These are phyloP conservation scores for Pythium rishiriense DNA, from an alignment of 352 stramenopile species.

Conservation along the genomic window DNA sequence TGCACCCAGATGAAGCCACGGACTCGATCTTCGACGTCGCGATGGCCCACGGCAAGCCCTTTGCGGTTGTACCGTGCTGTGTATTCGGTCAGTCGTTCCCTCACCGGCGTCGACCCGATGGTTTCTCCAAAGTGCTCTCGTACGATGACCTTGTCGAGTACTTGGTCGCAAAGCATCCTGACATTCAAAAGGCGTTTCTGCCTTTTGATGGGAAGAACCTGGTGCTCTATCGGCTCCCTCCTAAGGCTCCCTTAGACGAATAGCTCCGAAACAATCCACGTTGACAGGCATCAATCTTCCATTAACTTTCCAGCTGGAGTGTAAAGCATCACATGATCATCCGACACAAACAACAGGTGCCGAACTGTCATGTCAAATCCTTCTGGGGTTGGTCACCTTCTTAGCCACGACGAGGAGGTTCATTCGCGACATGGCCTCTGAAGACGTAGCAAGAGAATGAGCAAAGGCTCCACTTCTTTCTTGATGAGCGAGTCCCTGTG, in stretches of 20 bases:
- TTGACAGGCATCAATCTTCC: too few relatives aligned
- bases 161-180: constrained; percentile 62
- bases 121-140: constrained; percentile 57
- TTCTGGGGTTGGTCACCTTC: background rate
- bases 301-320: too few relatives aligned
- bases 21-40: constrained; percentile 94
- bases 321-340: too few relatives aligned
- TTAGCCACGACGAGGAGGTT: too few relatives aligned
- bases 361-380: too few relatives aligned
- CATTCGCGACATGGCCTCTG: too few relatives aligned
- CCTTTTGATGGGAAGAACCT: constrained; percentile 85
- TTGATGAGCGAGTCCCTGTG: too few relatives aligned
- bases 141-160: constrained; percentile 84
- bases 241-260: background rate
- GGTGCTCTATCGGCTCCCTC: constrained; percentile 57
- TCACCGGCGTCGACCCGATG: constrained; percentile 41
- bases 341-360: too few relatives aligned
- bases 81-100: constrained; percentile 94
- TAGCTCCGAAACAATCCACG: background rate
- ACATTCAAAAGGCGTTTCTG: constrained; percentile 64
- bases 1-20: constrained; percentile 95
- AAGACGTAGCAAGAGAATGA: too few relatives aligned
- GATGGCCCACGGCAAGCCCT: constrained; percentile 88
- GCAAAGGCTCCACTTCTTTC: too few relatives aligned
- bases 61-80: constrained; percentile 96